phyloP scores from a whole-genome alignment of 257 asterid species.

The Cruciata laevipes region DNA sequence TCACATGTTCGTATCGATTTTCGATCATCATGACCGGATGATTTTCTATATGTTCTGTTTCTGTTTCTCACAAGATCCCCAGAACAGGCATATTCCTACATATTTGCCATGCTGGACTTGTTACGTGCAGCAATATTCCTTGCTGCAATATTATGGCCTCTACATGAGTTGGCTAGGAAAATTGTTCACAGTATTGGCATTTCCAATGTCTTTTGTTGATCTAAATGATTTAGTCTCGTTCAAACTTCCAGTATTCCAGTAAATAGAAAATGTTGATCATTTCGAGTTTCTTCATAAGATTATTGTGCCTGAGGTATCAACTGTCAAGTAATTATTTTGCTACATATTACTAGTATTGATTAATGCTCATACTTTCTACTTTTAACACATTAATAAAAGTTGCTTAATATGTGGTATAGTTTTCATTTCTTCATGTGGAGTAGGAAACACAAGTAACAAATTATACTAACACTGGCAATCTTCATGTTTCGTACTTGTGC shows the following conservation, averaged over 20 bases:
- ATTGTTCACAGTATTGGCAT: constrained; percentile 67
- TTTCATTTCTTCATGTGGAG: too few relatives aligned
- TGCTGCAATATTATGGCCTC: constrained; percentile 56
- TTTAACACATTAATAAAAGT: too few relatives aligned
- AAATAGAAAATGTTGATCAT: not conserved
- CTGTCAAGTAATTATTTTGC: too few relatives aligned
- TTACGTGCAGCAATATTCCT: constrained; percentile 56
- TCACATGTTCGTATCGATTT: too few relatives aligned
- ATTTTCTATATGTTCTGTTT: not conserved
- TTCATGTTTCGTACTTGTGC: too few relatives aligned
- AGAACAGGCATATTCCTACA: constrained; percentile 53
- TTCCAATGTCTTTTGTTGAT: constrained; percentile 48
- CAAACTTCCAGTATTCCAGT: not conserved
- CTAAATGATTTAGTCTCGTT: not conserved
- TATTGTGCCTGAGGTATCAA: not conserved
- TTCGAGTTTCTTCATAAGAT: not conserved
- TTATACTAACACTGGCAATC: too few relatives aligned
- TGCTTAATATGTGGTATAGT: too few relatives aligned
- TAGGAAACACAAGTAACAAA: not conserved
- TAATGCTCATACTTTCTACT: too few relatives aligned
- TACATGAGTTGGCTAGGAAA: constrained; percentile 75
- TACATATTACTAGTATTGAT: too few relatives aligned
- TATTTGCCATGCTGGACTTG: constrained; percentile 57
- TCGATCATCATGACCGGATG: too few relatives aligned
- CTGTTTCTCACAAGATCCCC: constrained; percentile 51